Base-by-base conservation (phyloP, 108 stramenopile species). In the Mediolabrus comicus region DNA sequence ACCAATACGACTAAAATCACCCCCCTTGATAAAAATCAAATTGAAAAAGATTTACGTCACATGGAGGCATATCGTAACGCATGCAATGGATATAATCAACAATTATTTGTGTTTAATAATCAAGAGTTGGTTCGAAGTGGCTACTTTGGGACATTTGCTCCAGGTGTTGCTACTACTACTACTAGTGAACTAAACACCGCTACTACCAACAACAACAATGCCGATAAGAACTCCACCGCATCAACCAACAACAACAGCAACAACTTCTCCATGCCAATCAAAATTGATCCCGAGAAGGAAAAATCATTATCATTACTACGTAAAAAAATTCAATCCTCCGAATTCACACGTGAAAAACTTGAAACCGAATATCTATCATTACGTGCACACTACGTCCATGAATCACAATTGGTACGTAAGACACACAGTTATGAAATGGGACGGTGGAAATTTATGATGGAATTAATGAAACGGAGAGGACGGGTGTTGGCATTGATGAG, bases 281-380 rank as follows among this genome's bases (percentile, higher is more conserved):
- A 88, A 13, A 91, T 95, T 56, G 94, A 95, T 80, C 94, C 94
- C 30, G 94, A 95, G 73, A 89, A 92, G 65, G 94, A 95, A 71
- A 95, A 95, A 66, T 86, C 91, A 4, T 32, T 92, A 27, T 49
- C 82, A 3, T 53, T 64, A n/a, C 58, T 92, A n/a, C 84, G 90
- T 8, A 84, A 86, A 53, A 86, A 82, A 30, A 90, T 96, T 58
- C 80, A 83, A 19, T 72, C 62, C 5, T 84, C 87, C 62, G 95
- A 96, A 69, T 78, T 85, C 11, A 69, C 82, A 58, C 84, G 95
- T 9, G 92, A 92, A 61, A 52, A 83, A 16, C 74, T 92, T 30
- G 95, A 96, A 69, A 79, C 79, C 3, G 79, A 92, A 60, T 96
- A 93, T 75, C 63, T 93, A 56, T 82, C 84, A 22, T 75, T 93